These are phyloP conservation scores for Huntiella abstrusa DNA, from an alignment of 2,329 filamentous ascomycete genomes.

Conservation along the genomic window DNA sequence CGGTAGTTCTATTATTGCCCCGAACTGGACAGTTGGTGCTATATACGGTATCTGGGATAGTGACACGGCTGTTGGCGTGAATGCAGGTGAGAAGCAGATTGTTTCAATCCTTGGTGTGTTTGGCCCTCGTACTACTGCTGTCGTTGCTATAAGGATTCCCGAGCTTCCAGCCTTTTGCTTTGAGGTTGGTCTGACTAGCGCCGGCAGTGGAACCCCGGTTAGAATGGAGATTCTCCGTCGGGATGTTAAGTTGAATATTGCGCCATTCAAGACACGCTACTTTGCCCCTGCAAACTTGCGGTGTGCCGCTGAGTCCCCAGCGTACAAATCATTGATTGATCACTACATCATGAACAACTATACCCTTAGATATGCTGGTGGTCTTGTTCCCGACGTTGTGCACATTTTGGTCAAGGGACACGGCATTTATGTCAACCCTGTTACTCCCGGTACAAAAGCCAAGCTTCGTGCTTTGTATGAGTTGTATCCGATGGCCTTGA, in stretches of 20 bases:
- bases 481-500: constrained; percentile 37
- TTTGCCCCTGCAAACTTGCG: constrained; percentile 45
- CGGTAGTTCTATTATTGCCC: constrained; percentile 39
- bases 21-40: constrained; percentile 39
- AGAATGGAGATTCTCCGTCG: constrained; percentile 22
- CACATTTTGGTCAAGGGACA: constrained; percentile 42
- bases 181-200: constrained; percentile 26
- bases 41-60: constrained; percentile 43
- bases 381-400: constrained; percentile 40
- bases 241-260: constrained; percentile 20
- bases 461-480: constrained; percentile 43
- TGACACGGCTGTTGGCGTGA: constrained; percentile 23
- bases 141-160: constrained; percentile 33
- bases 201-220: constrained; percentile 11
- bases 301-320: constrained; percentile 29
- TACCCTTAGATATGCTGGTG: constrained; percentile 41
- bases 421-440: constrained; percentile 40
- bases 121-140: constrained; percentile 34
- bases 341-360: constrained; percentile 33
- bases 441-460: constrained; percentile 29
- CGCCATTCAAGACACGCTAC: constrained; percentile 31
- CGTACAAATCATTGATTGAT: constrained; percentile 30
- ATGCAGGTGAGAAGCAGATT: constrained; percentile 24
- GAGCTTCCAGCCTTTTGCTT: constrained; percentile 25
- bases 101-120: constrained; percentile 33